phyloP scores from a whole-genome alignment of 768 basidiomycete species.

The Mycena olivaceomarginata region DNA sequence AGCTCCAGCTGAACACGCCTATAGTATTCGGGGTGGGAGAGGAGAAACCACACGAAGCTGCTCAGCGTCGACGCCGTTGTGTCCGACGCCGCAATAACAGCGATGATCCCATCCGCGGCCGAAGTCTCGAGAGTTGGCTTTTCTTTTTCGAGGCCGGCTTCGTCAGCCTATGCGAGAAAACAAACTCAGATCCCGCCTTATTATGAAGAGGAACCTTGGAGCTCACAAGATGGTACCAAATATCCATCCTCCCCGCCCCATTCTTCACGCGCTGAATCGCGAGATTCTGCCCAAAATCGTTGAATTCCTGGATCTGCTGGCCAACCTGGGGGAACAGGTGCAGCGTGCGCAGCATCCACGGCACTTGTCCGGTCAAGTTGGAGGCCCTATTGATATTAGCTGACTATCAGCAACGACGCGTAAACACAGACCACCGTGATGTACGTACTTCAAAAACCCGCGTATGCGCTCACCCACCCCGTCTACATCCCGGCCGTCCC shows the following conservation, averaged over 20 bases:
- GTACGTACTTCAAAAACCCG: conserved; percentile 61
- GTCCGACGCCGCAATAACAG: too few relatives aligned
- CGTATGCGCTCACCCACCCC: conserved; percentile 66
- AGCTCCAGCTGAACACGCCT: too few relatives aligned
- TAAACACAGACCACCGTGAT: background rate
- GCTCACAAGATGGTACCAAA: conserved; percentile 55
- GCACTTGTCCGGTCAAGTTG: background rate
- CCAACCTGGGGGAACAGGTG: conserved; percentile 27
- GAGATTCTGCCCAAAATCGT: background rate
- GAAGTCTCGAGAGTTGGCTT: too few relatives aligned
- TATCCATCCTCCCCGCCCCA: conserved; percentile 60
- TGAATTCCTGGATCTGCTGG: background rate
- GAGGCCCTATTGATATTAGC: background rate
- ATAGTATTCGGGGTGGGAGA: too few relatives aligned
- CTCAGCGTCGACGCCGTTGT: too few relatives aligned
- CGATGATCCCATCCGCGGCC: too few relatives aligned
- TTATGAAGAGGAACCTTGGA: too few relatives aligned
- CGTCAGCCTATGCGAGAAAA: too few relatives aligned
- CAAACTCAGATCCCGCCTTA: too few relatives aligned
- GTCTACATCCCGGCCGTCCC: conserved; percentile 63
- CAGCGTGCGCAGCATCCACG: background rate
- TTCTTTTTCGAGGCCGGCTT: too few relatives aligned
- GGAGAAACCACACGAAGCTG: too few relatives aligned
- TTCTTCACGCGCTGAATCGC: conserved; percentile 21
- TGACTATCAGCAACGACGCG: too few relatives aligned